These are phyloP conservation scores for Neostapfia colusana DNA, from an alignment of 176 grass and related monocot species.

Conservation along the genomic window DNA sequence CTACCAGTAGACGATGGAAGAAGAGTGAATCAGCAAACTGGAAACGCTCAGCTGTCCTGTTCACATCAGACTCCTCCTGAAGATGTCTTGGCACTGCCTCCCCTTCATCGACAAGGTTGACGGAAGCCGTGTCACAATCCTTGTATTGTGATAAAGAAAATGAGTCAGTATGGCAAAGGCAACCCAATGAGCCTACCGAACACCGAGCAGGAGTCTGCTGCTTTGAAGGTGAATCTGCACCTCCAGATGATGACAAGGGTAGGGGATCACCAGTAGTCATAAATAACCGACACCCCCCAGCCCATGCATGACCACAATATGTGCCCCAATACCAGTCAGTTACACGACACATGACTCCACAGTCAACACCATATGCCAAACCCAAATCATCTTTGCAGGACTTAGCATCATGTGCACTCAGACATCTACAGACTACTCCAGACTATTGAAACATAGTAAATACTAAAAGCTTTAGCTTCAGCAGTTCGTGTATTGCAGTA, in stretches of 20 bases:
- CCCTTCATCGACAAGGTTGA: conserved; percentile 53
- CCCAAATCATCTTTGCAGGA: conserved; percentile 23
- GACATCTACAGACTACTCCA: conserved; percentile 33
- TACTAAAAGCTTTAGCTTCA: conserved; percentile 15
- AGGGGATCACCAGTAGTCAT: conserved; percentile 75
- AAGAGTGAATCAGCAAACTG: conserved; percentile 72
- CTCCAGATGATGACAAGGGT: conserved; percentile 48
- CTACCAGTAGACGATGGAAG: conserved; percentile 55
- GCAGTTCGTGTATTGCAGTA: neutral
- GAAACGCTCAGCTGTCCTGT: conserved; percentile 39
- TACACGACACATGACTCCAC: neutral
- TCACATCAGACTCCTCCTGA: conserved; percentile 48
- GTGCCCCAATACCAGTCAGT: conserved; percentile 3
- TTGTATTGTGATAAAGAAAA: conserved; percentile 63
- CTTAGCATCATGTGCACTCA: conserved; percentile 20
- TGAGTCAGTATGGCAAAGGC: conserved; percentile 56
- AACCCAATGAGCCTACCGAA: conserved; percentile 48
- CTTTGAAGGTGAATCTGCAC: conserved; percentile 52
- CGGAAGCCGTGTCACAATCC: conserved; percentile 50
- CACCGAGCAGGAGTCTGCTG: conserved; percentile 20
- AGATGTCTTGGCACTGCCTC: conserved; percentile 32
- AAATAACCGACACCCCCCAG: conserved; percentile 46
- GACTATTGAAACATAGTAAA: conserved; percentile 36
- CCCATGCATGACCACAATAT: conserved; percentile 48
- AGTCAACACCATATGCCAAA: conserved; percentile 1